Evolutionary conservation across 345 rosid species (phyloP), one percentile per base, ranked within the genome.

Genomic region (Boechera divaricarpa): DNA sequence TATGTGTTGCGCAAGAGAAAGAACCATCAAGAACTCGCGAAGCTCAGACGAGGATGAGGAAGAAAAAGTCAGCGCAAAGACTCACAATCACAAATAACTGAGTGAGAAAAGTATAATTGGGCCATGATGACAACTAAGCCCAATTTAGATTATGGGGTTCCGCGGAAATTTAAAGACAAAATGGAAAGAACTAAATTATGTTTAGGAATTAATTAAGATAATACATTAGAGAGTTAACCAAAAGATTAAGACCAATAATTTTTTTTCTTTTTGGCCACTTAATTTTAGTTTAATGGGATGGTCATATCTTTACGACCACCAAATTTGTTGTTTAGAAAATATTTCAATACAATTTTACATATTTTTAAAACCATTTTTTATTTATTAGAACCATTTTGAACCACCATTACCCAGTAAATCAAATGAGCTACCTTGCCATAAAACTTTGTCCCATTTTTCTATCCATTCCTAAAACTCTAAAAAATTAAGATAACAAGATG

Each of bases 111-210:
- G 2, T 9, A 21, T 21, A 24, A 48, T 4, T 60, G 49, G 61
- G 41, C 76, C 68, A 45, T 32, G 10, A 13, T 32, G 26, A 70
- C 33, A 49, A n/a, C 7, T 16, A 26, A 28, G 52, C 61, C 49
- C 53, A 49, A 32, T 31, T 36, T 10, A 18, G 10, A 70, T 44
- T 1, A n/a, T 41, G 26, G 29, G 15, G 7, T 55, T 55, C 21
- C 54, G 2, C 15, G 29, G 53, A 55, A n/a, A 8, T 56, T 31
- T 21, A 24, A 28, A 69, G 31, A 69, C 13, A n/a, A 42, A 44
- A 55, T 41, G 10, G n/a, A 4, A 21, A 33, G 45, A 29, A 6
- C 2, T 29, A 42, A 10, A 39, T 3, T 9, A 39, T 3, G 13
- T 41, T 41, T 11, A 41, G 44, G 44, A 3, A 11, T 39, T 12